These are phyloP conservation scores for Ophidiomyces ophidiicola DNA, from an alignment of 2,329 filamentous ascomycete genomes.

Conservation along the genomic window DNA sequence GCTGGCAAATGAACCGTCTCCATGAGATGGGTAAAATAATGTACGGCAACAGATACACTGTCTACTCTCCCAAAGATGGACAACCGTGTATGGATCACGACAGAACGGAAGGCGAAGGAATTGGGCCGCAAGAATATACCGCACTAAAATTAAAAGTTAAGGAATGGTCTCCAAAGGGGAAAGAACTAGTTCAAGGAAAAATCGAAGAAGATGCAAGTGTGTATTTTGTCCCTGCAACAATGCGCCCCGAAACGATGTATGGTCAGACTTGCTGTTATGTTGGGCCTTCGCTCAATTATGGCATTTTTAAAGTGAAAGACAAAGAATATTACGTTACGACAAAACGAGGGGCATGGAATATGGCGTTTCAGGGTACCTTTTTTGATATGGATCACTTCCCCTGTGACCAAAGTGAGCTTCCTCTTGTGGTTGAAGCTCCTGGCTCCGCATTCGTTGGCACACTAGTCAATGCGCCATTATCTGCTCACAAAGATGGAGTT, in stretches of 20 bases:
- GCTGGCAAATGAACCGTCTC: constrained; percentile 94
- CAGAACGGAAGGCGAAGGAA: constrained; percentile 64
- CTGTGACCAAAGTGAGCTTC: constrained; percentile 55
- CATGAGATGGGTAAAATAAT: constrained; percentile 85
- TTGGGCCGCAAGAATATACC: constrained; percentile 82
- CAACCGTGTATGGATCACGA: constrained; percentile 85
- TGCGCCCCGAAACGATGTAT: constrained; percentile 97
- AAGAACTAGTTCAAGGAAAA: constrained; percentile 60
- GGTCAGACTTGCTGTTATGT: constrained; percentile 95
- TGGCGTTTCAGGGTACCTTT: constrained; percentile 87
- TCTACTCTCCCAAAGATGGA: constrained; percentile 82
- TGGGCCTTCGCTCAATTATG: constrained; percentile 70
- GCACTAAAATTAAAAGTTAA: constrained; percentile 82
- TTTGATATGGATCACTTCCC: constrained; percentile 40
- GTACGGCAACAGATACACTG: constrained; percentile 84
- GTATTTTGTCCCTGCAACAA: constrained; percentile 81
- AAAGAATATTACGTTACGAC: constrained; percentile 77
- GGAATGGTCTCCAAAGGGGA: constrained; percentile 71
- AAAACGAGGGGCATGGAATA: constrained; percentile 76
- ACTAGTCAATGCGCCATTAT: constrained; percentile 69
- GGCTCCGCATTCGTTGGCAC: constrained; percentile 78
- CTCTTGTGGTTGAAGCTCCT: constrained; percentile 60
- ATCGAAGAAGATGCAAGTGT: constrained; percentile 67
- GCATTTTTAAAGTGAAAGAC: constrained; percentile 66
- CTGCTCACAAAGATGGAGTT: constrained; percentile 68